Conservation (phyloP, 768 basidiomycete species). For the Trametes maxima region DNA sequence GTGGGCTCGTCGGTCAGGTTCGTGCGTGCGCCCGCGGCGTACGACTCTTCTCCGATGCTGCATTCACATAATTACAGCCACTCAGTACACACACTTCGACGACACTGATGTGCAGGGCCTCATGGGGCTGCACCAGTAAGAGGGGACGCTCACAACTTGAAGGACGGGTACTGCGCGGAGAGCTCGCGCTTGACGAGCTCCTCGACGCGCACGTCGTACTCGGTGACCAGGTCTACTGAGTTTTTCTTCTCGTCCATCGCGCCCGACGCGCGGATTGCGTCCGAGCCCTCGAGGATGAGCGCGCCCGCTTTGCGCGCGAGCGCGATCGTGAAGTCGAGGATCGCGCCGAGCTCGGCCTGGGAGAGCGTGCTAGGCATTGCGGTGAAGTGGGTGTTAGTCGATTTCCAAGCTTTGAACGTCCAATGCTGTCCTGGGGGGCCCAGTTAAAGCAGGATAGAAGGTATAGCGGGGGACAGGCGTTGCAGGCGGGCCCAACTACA, state of each 20-base stretch:
- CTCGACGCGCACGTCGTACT: constrained; percentile 92
- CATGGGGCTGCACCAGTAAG: background rate
- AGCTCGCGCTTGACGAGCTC: constrained; percentile 77
- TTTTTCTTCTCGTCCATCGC: constrained; percentile 85
- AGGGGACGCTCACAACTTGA: constrained; percentile 70
- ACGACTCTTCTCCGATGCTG: constrained; percentile 95
- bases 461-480: too few species aligned
- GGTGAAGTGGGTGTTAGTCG: background rate
- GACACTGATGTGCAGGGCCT: too few species aligned
- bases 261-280: constrained; percentile 64
- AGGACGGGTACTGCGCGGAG: constrained; percentile 64
- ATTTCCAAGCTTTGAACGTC: too few species aligned
- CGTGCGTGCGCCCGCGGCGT: constrained; percentile 68
- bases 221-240: constrained; percentile 91
- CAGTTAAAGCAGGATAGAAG: too few species aligned
- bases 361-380: constrained; percentile 38
- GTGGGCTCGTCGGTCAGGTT: constrained; percentile 87
- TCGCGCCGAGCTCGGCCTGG: constrained; percentile 51
- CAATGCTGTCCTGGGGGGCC: background rate
- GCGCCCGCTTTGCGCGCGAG: constrained; percentile 77
- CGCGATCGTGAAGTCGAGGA: constrained; percentile 68
- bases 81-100: background rate
- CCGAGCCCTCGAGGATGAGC: constrained; percentile 76
- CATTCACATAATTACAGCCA: background rate
- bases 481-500: too few species aligned